These are phyloP conservation scores for Begonia loranthoides DNA, from an alignment of 306 rosid genomes.

Conservation along the genomic window DNA sequence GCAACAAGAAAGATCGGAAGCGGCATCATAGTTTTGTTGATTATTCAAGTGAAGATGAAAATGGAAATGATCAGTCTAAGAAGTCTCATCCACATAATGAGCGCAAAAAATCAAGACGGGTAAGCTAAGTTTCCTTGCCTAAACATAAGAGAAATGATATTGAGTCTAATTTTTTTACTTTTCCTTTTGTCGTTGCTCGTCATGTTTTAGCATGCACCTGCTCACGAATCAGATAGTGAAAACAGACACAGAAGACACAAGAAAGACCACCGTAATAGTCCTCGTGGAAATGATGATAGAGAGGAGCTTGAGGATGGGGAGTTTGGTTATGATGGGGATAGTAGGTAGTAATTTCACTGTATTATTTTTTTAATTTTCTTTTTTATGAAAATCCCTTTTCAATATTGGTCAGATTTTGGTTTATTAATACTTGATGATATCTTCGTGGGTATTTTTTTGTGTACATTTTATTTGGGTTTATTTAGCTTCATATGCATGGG, in stretches of 20 bases:
- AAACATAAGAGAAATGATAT: conserved; percentile 2
- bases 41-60: conserved; percentile 38
- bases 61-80: conserved; percentile 45
- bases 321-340: conserved; percentile 49
- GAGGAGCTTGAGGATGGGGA: conserved; percentile 77
- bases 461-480: no score
- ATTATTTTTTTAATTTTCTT: no score
- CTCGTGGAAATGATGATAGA: conserved; percentile 44
- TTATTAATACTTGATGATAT: no score
- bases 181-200: background rate
- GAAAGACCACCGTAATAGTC: conserved; percentile 57
- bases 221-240: conserved; percentile 65
- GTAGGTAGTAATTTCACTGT: conserved; percentile 26
- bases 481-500: no score
- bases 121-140: conserved; percentile 20
- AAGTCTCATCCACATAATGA: conserved; percentile 57
- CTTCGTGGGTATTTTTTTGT: no score
- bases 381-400: no score
- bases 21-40: conserved; percentile 55
- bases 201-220: conserved; percentile 51
- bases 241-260: conserved; percentile 61
- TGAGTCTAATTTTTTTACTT: background rate
- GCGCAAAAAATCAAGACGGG: conserved; percentile 68
- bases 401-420: no score
- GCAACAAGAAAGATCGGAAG: conserved; percentile 40